Conservation (phyloP, 306 rosid species). For the Citrullus mucosospermus region DNA sequence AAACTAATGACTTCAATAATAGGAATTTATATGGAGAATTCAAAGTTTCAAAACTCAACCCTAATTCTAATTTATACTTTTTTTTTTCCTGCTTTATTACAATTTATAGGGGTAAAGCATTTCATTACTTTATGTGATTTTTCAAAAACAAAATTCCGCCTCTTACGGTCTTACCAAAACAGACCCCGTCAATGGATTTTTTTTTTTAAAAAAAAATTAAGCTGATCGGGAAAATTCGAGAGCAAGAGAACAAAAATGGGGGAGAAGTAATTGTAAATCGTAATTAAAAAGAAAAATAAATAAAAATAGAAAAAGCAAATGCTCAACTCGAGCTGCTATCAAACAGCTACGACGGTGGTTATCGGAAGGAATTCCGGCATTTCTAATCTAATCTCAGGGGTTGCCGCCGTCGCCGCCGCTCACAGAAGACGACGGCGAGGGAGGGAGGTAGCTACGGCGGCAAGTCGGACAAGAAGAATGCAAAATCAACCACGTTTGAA, state of each 20-base stretch:
- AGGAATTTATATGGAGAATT: no score
- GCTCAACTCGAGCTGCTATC: background rate
- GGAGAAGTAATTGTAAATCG: background rate
- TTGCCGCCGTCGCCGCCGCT: background rate
- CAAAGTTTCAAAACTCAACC: no score
- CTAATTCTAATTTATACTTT: no score
- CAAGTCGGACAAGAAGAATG: constrained; percentile 41
- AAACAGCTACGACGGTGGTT: background rate
- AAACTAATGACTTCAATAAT: no score
- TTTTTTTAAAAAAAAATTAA: no score
- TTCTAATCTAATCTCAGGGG: background rate
- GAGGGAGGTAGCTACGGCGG: constrained; percentile 29
- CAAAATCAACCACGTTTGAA: constrained; percentile 24
- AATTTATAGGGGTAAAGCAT: no score
- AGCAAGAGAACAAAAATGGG: background rate
- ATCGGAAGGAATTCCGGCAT: background rate
- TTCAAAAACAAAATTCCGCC: no score
- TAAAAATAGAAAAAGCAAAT: background rate
- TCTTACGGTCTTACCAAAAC: no score
- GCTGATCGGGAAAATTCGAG: background rate
- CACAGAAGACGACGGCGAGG: constrained; percentile 2
- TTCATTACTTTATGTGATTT: no score
- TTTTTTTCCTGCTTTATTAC: no score
- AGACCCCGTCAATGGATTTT: no score
- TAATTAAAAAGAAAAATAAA: background rate